Percentiles rank a stretch among this genome's conserved stretches.
Evolutionary conservation across 495 filamentous ascomycete species (phyloP).

Genomic region (Aspergillus ellipticus): DNA sequence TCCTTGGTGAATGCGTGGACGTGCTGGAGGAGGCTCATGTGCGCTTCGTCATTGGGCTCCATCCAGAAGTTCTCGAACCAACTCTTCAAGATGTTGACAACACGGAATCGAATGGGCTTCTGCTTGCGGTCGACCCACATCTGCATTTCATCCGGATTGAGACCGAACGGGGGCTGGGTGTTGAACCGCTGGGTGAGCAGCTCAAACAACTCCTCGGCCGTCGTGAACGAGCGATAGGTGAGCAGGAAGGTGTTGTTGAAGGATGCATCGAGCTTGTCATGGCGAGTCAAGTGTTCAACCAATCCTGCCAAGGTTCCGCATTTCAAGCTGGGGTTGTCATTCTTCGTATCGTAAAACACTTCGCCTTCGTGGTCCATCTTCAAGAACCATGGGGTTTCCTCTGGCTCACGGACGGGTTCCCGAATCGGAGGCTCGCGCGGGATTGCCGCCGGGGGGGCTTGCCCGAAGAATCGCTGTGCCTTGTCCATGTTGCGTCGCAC

Average conservation of each 20-base stretch:
- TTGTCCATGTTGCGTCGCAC: constrained; percentile 74
- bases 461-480: constrained; percentile 83
- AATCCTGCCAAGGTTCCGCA: constrained; percentile 85
- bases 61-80: constrained; percentile 99
- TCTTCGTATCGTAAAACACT: constrained; percentile 81
- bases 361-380: constrained; percentile 87
- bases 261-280: constrained; percentile 90
- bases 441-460: constrained; percentile 60
- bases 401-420: constrained; percentile 50
- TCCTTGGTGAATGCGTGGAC: constrained; percentile 90
- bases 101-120: constrained; percentile 88
- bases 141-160: constrained; percentile 72
- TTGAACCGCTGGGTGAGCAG: constrained; percentile 86
- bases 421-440: constrained; percentile 37
- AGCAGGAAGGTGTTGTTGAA: constrained; percentile 98
- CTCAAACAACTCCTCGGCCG: constrained; percentile 86
- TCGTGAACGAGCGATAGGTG: constrained; percentile 93
- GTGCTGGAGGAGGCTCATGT: constrained; percentile 77
- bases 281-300: constrained; percentile 94
- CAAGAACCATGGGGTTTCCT: constrained; percentile 80
- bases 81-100: constrained; percentile 95
- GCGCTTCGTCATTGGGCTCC: constrained; percentile 82
- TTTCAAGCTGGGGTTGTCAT: constrained; percentile 65
- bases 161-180: constrained; percentile 85
- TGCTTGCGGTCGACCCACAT: constrained; percentile 92